Conservation (phyloP, 2,329 filamentous ascomycete species). For the Hypoxylon sp. region DNA sequence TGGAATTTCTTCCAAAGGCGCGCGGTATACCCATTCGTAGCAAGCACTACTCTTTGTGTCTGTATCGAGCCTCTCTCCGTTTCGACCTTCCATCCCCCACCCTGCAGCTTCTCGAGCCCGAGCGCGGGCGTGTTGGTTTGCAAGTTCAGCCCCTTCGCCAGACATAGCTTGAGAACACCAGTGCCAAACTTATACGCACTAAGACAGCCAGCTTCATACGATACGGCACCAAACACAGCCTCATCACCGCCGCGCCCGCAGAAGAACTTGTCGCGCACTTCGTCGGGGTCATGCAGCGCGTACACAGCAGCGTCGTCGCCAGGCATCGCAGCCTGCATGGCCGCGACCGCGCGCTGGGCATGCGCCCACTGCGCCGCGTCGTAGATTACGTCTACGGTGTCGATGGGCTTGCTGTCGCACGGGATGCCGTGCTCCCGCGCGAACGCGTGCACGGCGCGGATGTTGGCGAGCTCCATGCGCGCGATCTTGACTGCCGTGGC, state of each 20-base stretch:
- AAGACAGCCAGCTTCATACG: slow-evolving; percentile 59
- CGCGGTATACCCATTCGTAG: slow-evolving; percentile 66
- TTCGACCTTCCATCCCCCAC: slow-evolving; percentile 53
- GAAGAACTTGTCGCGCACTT: slow-evolving; percentile 57
- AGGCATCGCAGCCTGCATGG: slow-evolving; percentile 60
- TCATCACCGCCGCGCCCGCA: slow-evolving; percentile 49
- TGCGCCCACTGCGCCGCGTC: slow-evolving; percentile 57
- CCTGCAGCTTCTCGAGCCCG: slow-evolving; percentile 32
- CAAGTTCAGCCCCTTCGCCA: slow-evolving; percentile 60
- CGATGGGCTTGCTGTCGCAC: slow-evolving; percentile 62
- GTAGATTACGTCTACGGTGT: slow-evolving; percentile 70
- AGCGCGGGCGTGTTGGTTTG: slow-evolving; percentile 64
- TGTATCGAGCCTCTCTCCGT: slow-evolving; percentile 58
- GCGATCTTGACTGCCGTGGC: slow-evolving; percentile 63
- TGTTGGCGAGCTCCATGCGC: slow-evolving; percentile 64
- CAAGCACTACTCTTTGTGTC: slow-evolving; percentile 60
- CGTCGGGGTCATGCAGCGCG: slow-evolving; percentile 55
- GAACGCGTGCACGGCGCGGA: slow-evolving; percentile 67
- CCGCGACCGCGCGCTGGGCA: slow-evolving; percentile 55
- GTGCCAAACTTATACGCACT: slow-evolving; percentile 56
- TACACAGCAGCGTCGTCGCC: slow-evolving; percentile 59
- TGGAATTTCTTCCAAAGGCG: slow-evolving; percentile 58
- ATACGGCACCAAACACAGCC: slow-evolving; percentile 59
- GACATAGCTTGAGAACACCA: slow-evolving; percentile 59
- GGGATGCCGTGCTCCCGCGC: slow-evolving; percentile 60